Conservation (phyloP, 1,139 yeast species). For the Sugiyamaella sp. region DNA sequence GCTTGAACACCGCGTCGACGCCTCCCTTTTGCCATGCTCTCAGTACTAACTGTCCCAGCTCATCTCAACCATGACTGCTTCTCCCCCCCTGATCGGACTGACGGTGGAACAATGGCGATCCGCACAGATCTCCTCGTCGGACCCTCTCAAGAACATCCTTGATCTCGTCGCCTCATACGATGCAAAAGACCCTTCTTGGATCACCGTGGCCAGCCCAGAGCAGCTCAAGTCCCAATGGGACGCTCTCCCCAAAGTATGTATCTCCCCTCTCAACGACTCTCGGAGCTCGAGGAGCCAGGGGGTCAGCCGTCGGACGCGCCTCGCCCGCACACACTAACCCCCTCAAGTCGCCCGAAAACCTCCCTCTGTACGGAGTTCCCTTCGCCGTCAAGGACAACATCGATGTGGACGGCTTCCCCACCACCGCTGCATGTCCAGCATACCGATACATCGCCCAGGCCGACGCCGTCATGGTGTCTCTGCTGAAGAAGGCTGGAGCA, state of each 20-base stretch:
- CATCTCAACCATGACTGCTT: constrained; percentile 9
- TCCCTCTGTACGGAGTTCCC: constrained; percentile 88
- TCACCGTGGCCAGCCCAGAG: constrained; percentile 65
- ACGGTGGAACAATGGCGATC: constrained; percentile 70
- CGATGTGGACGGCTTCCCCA: constrained; percentile 76
- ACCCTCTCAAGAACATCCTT: constrained; percentile 56
- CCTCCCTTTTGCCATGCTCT: too few species aligned
- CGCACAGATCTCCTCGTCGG: constrained; percentile 64
- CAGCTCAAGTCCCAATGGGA: constrained; percentile 77
- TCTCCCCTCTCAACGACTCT: too few species aligned
- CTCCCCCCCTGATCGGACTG: constrained; percentile 50
- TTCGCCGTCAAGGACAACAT: constrained; percentile 93
- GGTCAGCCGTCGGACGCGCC: background rate
- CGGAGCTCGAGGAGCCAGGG: too few species aligned
- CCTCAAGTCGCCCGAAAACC: constrained; percentile 30
- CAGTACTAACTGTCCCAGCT: background rate
- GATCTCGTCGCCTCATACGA: constrained; percentile 40
- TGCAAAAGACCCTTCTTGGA: constrained; percentile 85
- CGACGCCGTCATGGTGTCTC: constrained; percentile 74
- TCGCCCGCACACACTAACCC: background rate
- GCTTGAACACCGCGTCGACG: too few species aligned
- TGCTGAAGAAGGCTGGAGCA: constrained; percentile 82
- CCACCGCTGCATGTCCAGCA: constrained; percentile 96
- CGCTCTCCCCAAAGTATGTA: constrained; percentile 49
- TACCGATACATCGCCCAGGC: constrained; percentile 64